A percentile compares a stretch with the other conserved stretches of the same genome.
These are phyloP conservation scores for Nicotiana sylvestris DNA, from an alignment of 257 asterid genomes.

Conservation along the genomic window DNA sequence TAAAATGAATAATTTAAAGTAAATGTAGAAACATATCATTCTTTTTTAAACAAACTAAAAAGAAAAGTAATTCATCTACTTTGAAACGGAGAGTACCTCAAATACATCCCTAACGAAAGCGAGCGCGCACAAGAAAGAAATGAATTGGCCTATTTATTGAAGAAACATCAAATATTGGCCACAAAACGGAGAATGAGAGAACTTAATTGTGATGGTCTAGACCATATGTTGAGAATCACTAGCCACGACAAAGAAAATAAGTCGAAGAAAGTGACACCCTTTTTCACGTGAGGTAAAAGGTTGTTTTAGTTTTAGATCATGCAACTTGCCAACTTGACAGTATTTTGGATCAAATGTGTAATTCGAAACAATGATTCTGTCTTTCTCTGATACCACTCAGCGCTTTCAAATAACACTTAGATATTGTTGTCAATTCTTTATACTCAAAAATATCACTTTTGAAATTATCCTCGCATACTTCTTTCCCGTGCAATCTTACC, in stretches of 20 bases:
- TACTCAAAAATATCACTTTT: too few species aligned
- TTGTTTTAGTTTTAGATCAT: neutral
- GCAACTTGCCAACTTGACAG: constrained; percentile 27
- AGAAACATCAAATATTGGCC: constrained; percentile 4
- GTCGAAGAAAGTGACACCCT: constrained; percentile 11
- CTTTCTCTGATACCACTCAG: neutral
- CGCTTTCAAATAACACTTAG: too few species aligned
- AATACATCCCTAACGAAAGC: too few species aligned
- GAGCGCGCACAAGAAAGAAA: neutral
- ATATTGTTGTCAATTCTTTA: too few species aligned
- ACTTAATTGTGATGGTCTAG: neutral
- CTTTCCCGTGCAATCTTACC: too few species aligned
- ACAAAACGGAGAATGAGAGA: neutral
- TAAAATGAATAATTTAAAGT: too few species aligned
- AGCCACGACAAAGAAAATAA: neutral
- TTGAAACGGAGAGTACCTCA: too few species aligned
- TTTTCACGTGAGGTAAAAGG: constrained; percentile 8
- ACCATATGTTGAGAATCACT: constrained; percentile 9
- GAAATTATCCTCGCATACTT: too few species aligned
- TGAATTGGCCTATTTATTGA: neutral
- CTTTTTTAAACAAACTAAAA: too few species aligned
- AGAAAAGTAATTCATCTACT: too few species aligned
- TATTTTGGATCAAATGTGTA: neutral
- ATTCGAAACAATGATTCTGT: neutral
- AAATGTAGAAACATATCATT: too few species aligned